Evolutionary conservation across 2,329 filamentous ascomycete genomes (phyloP).

Genomic region (Coleophoma eucalyptorum): DNA sequence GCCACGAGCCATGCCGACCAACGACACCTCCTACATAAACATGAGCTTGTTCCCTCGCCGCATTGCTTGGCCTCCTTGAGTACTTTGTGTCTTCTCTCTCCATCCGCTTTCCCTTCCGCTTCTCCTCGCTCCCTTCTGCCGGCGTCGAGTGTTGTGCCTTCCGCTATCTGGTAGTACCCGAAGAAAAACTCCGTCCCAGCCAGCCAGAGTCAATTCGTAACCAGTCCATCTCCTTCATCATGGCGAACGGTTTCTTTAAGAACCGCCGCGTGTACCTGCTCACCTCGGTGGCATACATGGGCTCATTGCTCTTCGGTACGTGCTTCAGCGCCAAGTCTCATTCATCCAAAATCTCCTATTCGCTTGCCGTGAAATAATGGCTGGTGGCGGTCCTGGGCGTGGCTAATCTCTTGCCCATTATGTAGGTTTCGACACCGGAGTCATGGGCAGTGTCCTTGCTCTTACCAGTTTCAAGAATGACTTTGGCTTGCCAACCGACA

Average conservation of each 20-base stretch:
- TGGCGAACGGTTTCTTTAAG: constrained; percentile 16
- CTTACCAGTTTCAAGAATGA: constrained; percentile 18
- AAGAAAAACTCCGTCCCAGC: too few species aligned
- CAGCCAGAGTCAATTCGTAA: too few species aligned
- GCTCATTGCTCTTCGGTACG: constrained; percentile 20
- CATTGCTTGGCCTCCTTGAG: too few species aligned
- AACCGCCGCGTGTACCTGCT: constrained; percentile 19
- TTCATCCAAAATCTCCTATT: not conserved
- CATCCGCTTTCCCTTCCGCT: too few species aligned
- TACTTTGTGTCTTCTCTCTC: too few species aligned
- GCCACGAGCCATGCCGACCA: too few species aligned
- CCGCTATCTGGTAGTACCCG: too few species aligned
- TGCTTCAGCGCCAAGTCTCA: not conserved
- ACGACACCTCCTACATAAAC: too few species aligned
- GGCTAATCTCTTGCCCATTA: not conserved
- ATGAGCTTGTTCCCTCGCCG: too few species aligned
- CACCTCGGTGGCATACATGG: constrained; percentile 20
- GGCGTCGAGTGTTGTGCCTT: too few species aligned
- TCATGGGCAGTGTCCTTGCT: constrained; percentile 20
- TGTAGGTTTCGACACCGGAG: constrained; percentile 20
- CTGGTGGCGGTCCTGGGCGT: too few species aligned
- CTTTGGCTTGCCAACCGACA: constrained; percentile 16
- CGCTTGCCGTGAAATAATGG: not conserved
- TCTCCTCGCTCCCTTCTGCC: too few species aligned
- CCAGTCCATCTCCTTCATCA: constrained; percentile 4